Evolutionary conservation across 2,329 filamentous ascomycete genomes (phyloP).

Genomic region (Juglanconis juglandina): DNA sequence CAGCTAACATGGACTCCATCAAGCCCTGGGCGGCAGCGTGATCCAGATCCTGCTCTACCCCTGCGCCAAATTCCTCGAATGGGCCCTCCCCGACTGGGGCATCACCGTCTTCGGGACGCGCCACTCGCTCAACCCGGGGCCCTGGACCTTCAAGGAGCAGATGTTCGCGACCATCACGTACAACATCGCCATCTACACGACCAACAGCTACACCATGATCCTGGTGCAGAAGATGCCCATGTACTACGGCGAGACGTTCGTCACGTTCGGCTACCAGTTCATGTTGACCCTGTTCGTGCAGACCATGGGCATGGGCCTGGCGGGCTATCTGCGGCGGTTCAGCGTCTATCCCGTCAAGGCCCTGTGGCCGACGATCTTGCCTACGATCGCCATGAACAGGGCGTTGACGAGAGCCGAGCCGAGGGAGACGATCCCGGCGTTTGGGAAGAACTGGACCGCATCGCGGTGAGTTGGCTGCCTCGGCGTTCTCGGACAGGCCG

Average conservation of each 20-base stretch:
- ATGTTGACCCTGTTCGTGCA: slow-evolving; percentile 39
- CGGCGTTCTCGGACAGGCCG: neutral
- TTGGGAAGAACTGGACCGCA: slow-evolving; percentile 32
- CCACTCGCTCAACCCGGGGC: slow-evolving; percentile 38
- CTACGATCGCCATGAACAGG: slow-evolving; percentile 33
- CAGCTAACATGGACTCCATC: slow-evolving; percentile 5
- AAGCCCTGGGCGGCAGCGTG: slow-evolving; percentile 30
- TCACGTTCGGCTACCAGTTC: slow-evolving; percentile 39
- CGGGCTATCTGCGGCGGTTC: slow-evolving; percentile 37
- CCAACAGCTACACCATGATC: slow-evolving; percentile 34
- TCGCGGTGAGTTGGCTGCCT: slow-evolving; percentile 26
- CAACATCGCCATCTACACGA: slow-evolving; percentile 34
- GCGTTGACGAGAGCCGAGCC: slow-evolving; percentile 32
- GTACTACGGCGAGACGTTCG: slow-evolving; percentile 39
- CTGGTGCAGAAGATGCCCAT: slow-evolving; percentile 32
- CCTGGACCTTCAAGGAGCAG: slow-evolving; percentile 41
- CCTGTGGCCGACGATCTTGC: slow-evolving; percentile 41
- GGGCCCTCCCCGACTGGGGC: slow-evolving; percentile 41
- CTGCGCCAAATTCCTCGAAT: slow-evolving; percentile 41
- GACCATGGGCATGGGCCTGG: slow-evolving; percentile 41
- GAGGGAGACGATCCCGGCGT: slow-evolving; percentile 36
- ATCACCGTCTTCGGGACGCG: slow-evolving; percentile 38
- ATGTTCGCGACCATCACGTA: slow-evolving; percentile 39
- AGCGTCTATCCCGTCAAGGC: slow-evolving; percentile 36
- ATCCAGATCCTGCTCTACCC: slow-evolving; percentile 47